Evolutionary conservation across 352 stramenopile genomes (phyloP).

Genomic region (Phytophthora chlamydospora): DNA sequence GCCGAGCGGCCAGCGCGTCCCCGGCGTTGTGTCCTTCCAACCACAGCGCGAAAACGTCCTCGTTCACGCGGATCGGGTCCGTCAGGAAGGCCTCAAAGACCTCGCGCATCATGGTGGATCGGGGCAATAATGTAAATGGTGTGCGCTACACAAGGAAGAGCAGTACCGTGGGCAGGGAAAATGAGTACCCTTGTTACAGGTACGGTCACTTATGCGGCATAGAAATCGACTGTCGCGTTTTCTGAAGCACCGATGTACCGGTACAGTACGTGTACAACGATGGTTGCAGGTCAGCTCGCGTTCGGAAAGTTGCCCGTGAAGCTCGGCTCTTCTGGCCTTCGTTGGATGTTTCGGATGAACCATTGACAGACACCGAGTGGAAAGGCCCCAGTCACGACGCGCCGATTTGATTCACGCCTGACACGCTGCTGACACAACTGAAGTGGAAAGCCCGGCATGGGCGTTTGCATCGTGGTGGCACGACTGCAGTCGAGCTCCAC

Average conservation of each 20-base stretch:
- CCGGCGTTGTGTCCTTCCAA: slow-evolving; percentile 73
- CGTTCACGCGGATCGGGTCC: slow-evolving; percentile 78
- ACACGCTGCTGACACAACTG: slow-evolving; percentile 6
- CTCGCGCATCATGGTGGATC: slow-evolving; percentile 73
- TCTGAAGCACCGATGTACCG: too few species aligned
- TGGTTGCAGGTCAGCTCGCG: not conserved
- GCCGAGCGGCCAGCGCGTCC: slow-evolving; percentile 55
- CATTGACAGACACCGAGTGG: slow-evolving; percentile 8
- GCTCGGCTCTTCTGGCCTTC: not conserved
- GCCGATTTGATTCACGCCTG: slow-evolving; percentile 5
- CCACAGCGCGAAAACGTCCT: slow-evolving; percentile 82
- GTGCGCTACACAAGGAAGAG: too few species aligned
- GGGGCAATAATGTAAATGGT: too few species aligned
- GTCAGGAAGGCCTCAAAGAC: slow-evolving; percentile 86
- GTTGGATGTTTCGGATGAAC: slow-evolving; percentile 7
- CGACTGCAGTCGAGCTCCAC: slow-evolving; percentile 3
- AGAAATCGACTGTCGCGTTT: too few species aligned
- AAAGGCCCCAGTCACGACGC: slow-evolving; percentile 11
- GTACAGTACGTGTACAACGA: too few species aligned
- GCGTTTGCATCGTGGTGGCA: not conserved
- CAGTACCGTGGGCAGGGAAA: too few species aligned
- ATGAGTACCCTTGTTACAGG: not conserved
- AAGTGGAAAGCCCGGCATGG: slow-evolving; percentile 24
- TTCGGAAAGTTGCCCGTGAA: not conserved
- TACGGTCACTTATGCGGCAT: too few species aligned